Evolutionary conservation across 1,139 yeast species (phyloP), one percentile per base, ranked within the genome.

Genomic region (Zygosaccharomyces sapae): DNA sequence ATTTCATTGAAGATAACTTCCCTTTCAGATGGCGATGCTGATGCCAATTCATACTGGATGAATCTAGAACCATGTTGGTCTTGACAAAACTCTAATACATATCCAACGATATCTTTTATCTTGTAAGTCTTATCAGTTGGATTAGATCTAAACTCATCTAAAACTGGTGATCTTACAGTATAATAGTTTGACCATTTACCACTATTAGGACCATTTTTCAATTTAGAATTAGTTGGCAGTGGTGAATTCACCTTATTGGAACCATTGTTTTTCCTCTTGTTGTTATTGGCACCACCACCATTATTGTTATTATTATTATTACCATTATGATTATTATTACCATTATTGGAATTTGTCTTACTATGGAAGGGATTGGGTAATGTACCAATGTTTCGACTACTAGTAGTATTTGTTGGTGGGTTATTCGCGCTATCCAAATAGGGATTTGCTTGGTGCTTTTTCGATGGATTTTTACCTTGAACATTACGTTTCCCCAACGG

Each of bases 21-120:
- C 59, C 85, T 86, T 60, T 88, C 95, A 35, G 79, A 83, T 12
- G 73, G 73, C 8, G 76, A 58, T 0, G 95, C 84, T 4, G 68
- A 69, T 10, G 83, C 86, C 33, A 94, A 73, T 59, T 86, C 85
- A 58, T 89, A 95, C 69, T 92, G 99, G 53, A 92, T 90, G 58
- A 92, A 94, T 53, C 99, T 74, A 3, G 97, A 89, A 2, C 98
- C 98, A 65, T 90, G 95, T 67, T 92, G 99, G 67, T 94, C 98
- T 55, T 88, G 88, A 47, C 96, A 82, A 62, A 92, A 92, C 66
- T 92, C 98, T 49, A 86, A 75, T 4, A 94, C 94, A 66, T 87
- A 92, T 5, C 96, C 96, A 58, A 80, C 79, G 37, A 92, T 83
- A 61, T 87, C 95, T 50, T 74, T 77, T 55, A 92, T 73, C 41